Evolutionary conservation across 31 red algal species (phyloP).

Genomic region (Porphyra umbilicalis): DNA sequence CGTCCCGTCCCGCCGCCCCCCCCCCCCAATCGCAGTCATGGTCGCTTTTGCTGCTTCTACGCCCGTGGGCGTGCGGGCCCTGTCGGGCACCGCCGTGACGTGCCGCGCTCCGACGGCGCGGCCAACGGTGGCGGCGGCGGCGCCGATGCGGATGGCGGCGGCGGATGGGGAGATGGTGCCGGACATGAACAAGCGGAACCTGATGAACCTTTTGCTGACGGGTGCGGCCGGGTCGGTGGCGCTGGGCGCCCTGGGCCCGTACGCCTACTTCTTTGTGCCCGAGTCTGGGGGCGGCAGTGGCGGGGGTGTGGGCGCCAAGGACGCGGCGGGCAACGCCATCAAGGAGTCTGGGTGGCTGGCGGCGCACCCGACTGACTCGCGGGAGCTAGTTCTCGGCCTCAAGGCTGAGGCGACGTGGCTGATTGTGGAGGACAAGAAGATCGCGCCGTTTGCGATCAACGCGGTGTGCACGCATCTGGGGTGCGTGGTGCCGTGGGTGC

Average conservation of each 20-base stretch:
- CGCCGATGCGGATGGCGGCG: slow-evolving; percentile 2
- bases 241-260: slow-evolving; percentile 42
- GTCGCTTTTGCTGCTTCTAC: neutral
- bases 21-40: neutral
- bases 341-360: slow-evolving; percentile 52
- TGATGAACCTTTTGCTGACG: slow-evolving; percentile 79
- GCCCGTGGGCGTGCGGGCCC: neutral
- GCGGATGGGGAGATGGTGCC: slow-evolving; percentile 39
- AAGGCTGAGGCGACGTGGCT: slow-evolving; percentile 86
- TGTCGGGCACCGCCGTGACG: neutral
- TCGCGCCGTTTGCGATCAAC: slow-evolving; percentile 80
- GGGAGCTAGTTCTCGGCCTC: slow-evolving; percentile 86
- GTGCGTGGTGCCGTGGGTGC: slow-evolving; percentile 94
- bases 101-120: neutral
- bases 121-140: neutral
- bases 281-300: slow-evolving; percentile 25
- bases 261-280: slow-evolving; percentile 84
- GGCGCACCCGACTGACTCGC: slow-evolving; percentile 49
- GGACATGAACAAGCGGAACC: slow-evolving; percentile 81
- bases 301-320: slow-evolving; percentile 64
- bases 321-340: slow-evolving; percentile 74
- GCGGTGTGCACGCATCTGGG: slow-evolving; percentile 97
- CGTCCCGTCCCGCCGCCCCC: neutral
- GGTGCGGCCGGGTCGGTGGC: slow-evolving; percentile 57
- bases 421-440: slow-evolving; percentile 71